These are phyloP conservation scores for Jaltomata sinuosa DNA, from an alignment of 257 asterid genomes.

Conservation along the genomic window DNA sequence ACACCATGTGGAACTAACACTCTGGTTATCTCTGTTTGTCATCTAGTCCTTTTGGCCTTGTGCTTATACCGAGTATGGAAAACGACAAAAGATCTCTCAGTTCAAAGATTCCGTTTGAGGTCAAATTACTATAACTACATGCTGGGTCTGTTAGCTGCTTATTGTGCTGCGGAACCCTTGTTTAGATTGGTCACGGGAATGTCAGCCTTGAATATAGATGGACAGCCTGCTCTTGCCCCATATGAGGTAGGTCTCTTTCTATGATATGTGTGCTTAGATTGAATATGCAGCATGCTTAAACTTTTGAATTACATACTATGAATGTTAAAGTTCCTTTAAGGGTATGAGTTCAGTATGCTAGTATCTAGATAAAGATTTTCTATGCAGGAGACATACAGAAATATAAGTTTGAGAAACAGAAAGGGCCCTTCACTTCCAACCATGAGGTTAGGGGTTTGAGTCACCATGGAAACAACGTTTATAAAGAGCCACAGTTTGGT, in stretches of 20 bases:
- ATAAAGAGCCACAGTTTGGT: too few species aligned
- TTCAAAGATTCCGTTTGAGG: slow-evolving; percentile 55
- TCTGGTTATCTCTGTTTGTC: slow-evolving; percentile 52
- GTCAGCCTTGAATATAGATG: slow-evolving; percentile 66
- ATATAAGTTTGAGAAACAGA: too few species aligned
- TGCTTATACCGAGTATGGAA: slow-evolving; percentile 56
- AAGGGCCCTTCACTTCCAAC: too few species aligned
- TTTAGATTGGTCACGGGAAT: slow-evolving; percentile 61
- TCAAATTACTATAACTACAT: slow-evolving; percentile 67
- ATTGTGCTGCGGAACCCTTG: slow-evolving; percentile 69
- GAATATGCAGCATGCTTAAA: too few species aligned
- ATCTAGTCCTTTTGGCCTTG: slow-evolving; percentile 58
- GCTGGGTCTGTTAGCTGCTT: slow-evolving; percentile 61
- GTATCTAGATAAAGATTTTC: too few species aligned
- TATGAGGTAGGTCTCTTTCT: not conserved
- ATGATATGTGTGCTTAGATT: not conserved
- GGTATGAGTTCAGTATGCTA: too few species aligned
- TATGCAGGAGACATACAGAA: too few species aligned
- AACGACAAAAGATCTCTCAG: slow-evolving; percentile 37
- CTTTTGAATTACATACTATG: too few species aligned
- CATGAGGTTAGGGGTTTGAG: too few species aligned
- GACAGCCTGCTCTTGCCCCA: slow-evolving; percentile 3
- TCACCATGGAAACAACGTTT: too few species aligned
- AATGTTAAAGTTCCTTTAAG: too few species aligned
- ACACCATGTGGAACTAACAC: slow-evolving; percentile 84